These are phyloP conservation scores for Viridothelium virens DNA, from an alignment of 495 filamentous ascomycete species.

Conservation along the genomic window DNA sequence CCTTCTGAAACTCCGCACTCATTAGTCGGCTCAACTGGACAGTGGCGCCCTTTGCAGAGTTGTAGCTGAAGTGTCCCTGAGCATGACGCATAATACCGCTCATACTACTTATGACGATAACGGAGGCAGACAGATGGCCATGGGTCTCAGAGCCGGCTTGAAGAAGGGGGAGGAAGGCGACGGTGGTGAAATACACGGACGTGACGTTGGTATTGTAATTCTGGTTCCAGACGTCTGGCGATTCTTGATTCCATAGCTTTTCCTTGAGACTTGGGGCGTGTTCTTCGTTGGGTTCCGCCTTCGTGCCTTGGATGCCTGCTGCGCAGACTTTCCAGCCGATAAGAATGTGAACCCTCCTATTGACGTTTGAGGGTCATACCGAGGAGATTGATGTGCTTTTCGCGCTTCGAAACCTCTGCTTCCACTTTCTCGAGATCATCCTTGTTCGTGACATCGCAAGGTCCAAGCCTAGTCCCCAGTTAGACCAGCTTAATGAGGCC, in stretches of 20 bases:
- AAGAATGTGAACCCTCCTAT: background rate
- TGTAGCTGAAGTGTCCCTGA: slow-evolving; percentile 41
- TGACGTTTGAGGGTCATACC: slow-evolving; percentile 5
- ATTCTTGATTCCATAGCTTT: slow-evolving; percentile 39
- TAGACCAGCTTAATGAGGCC: background rate
- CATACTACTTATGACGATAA: slow-evolving; percentile 41
- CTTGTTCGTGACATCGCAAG: slow-evolving; percentile 41
- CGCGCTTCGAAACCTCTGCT: slow-evolving; percentile 31
- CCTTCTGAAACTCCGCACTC: slow-evolving; percentile 42
- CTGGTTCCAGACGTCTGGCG: slow-evolving; percentile 35
- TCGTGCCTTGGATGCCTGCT: slow-evolving; percentile 36
- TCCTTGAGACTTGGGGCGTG: slow-evolving; percentile 32
- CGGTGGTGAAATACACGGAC: slow-evolving; percentile 39
- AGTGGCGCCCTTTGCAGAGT: slow-evolving; percentile 38
- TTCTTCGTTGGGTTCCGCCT: slow-evolving; percentile 31
- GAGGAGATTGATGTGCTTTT: slow-evolving; percentile 37
- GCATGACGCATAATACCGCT: slow-evolving; percentile 37
- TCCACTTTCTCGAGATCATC: slow-evolving; percentile 32
- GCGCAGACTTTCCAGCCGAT: slow-evolving; percentile 25
- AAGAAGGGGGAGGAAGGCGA: slow-evolving; percentile 38
- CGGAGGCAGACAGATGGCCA: slow-evolving; percentile 35
- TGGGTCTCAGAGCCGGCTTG: slow-evolving; percentile 34
- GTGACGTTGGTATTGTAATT: slow-evolving; percentile 39
- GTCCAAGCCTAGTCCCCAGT: slow-evolving; percentile 19
- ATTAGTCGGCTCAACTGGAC: slow-evolving; percentile 41